Conservation (phyloP, 805 yeast genomes). For the Lipomyces lipofer region DNA sequence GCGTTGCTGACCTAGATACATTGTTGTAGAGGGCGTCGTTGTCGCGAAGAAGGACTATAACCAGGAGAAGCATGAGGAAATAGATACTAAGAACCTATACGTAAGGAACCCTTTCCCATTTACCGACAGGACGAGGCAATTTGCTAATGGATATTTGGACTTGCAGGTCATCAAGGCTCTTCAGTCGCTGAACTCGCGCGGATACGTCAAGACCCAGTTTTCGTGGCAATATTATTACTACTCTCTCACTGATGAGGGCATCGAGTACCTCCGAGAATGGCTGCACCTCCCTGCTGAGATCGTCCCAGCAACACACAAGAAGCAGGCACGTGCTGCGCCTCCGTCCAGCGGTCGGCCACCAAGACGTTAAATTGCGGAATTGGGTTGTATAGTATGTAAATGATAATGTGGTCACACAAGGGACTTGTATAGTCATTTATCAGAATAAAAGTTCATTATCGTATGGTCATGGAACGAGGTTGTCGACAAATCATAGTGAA, state of each 20-base stretch:
- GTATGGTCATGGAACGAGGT: too few relatives aligned
- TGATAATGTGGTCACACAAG: too few relatives aligned
- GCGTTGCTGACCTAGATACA: not conserved
- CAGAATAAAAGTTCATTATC: too few relatives aligned
- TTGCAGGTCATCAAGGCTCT: conserved; percentile 79
- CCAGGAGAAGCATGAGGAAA: conserved; percentile 97
- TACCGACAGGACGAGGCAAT: not conserved
- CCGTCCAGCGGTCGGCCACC: conserved; percentile 38
- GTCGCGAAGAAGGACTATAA: conserved; percentile 96
- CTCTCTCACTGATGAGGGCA: conserved; percentile 99
- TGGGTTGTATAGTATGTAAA: too few relatives aligned
- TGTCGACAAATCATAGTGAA: too few relatives aligned
- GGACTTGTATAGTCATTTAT: too few relatives aligned
- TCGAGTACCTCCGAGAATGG: conserved; percentile 96
- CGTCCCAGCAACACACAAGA: conserved; percentile 97
- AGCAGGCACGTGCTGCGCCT: conserved; percentile 88
- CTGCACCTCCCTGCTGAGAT: conserved; percentile 98
- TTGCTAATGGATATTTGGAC: too few relatives aligned
- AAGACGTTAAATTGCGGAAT: conserved; percentile 1
- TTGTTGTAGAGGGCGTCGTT: conserved; percentile 87
- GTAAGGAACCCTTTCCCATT: conserved; percentile 40
- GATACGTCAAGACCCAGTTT: conserved; percentile 99
- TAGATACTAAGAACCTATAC: conserved; percentile 96
- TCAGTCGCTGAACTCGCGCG: conserved; percentile 98
- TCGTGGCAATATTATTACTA: conserved; percentile 99